These are phyloP conservation scores for Kluyveromyces marxianus DNA, from an alignment of 1,139 yeast species.

Conservation along the genomic window DNA sequence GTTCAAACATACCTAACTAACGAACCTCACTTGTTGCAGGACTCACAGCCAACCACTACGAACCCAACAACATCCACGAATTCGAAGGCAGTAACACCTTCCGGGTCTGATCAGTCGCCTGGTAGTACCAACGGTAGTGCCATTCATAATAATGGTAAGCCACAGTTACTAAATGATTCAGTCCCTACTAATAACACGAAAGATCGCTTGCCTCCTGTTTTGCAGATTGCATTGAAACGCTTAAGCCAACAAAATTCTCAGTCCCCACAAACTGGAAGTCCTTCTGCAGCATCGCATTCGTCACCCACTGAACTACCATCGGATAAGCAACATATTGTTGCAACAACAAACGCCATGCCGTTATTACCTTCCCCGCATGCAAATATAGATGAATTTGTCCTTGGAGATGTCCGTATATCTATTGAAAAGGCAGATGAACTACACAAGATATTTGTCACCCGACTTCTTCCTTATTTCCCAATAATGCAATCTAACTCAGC, in stretches of 20 bases:
- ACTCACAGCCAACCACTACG: conserved; percentile 20
- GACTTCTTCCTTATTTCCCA: conserved; percentile 73
- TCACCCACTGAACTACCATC: conserved; percentile 8
- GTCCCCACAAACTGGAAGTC: conserved; percentile 13
- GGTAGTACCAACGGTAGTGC: conserved; percentile 5
- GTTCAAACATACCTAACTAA: conserved; percentile 31
- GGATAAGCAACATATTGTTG: conserved; percentile 15
- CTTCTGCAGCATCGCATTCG: conserved; percentile 13
- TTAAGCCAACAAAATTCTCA: conserved; percentile 18
- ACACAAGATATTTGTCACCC: conserved; percentile 58
- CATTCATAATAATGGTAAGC: conserved; percentile 8
- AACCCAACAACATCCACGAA: conserved; percentile 11
- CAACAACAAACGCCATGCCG: conserved; percentile 26
- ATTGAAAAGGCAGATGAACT: conserved; percentile 61
- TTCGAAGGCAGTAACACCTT: conserved; percentile 6
- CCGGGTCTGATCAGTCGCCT: conserved; percentile 9
- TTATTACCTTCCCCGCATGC: conserved; percentile 30
- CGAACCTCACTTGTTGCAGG: conserved; percentile 32
- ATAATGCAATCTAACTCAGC: conserved; percentile 67
- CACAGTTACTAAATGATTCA: conserved; percentile 34
- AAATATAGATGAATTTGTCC: conserved; percentile 50
- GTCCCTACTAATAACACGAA: conserved; percentile 30
- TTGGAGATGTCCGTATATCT: conserved; percentile 69
- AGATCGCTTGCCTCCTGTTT: conserved; percentile 30
- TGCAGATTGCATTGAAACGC: conserved; percentile 30